These are phyloP conservation scores for Lasiodiplodia theobromae DNA, from an alignment of 2,329 filamentous ascomycete genomes.

Conservation along the genomic window DNA sequence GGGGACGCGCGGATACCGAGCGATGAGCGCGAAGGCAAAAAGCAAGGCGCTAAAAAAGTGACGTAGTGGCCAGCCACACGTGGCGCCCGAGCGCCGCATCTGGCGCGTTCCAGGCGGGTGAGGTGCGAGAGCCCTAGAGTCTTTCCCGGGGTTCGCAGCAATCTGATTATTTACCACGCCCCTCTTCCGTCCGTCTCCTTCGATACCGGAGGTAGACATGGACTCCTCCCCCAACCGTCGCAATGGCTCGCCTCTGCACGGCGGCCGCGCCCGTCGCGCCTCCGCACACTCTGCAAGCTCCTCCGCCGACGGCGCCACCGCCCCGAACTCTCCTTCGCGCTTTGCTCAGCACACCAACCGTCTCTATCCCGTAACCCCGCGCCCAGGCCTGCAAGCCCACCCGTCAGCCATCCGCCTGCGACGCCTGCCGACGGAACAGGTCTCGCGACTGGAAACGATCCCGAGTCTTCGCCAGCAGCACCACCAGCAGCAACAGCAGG, in stretches of 20 bases:
- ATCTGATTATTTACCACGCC: conserved; percentile 12
- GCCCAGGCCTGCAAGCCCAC: conserved; percentile 15
- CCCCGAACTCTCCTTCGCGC: conserved; percentile 5
- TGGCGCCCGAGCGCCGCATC: conserved; percentile 23
- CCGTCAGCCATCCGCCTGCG: conserved; percentile 23
- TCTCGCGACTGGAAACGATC: conserved; percentile 8
- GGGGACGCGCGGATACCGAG: conserved; percentile 3
- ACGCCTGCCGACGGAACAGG: conserved; percentile 1
- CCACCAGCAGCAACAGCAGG: conserved; percentile 16
- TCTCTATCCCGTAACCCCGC: conserved; percentile 19
- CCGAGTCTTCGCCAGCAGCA: conserved; percentile 17
- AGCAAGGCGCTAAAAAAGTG: conserved; percentile 24
- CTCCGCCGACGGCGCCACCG: not conserved
- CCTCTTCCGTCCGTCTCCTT: conserved; percentile 1
- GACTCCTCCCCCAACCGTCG: conserved; percentile 11
- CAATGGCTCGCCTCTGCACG: conserved; percentile 17
- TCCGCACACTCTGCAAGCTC: conserved; percentile 8
- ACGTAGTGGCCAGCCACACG: conserved; percentile 21
- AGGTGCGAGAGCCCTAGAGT: conserved; percentile 3
- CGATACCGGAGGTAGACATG: conserved; percentile 8
- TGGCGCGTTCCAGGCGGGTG: conserved; percentile 8
- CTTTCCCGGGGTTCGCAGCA: not conserved
- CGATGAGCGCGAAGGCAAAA: not conserved
- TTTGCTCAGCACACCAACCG: conserved; percentile 5
- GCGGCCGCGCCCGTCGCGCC: conserved; percentile 3